Conservation (phyloP, 257 asterid species). For the Henckelia pumila region DNA sequence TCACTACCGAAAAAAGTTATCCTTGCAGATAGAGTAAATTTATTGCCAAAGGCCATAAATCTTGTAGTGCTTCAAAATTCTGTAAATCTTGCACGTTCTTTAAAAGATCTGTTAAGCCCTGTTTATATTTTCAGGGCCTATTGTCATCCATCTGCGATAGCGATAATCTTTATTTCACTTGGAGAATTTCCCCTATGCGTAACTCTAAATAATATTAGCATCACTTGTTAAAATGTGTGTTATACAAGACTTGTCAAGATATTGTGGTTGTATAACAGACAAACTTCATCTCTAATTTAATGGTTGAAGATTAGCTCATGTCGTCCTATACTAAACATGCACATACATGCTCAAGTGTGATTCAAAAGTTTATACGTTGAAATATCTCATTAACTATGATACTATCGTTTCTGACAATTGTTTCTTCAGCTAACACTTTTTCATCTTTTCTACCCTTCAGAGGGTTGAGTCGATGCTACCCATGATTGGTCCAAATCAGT, state of each 20-base stretch:
- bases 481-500: no score
- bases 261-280: no score
- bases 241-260: no score
- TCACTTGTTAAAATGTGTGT: background rate
- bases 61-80: no score
- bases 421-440: background rate
- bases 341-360: background rate
- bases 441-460: no score
- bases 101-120: background rate
- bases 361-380: slow-evolving; percentile 10
- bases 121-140: no score
- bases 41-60: no score
- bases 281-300: background rate
- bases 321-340: no score
- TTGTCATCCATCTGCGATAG: slow-evolving; percentile 8
- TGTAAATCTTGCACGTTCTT: background rate
- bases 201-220: background rate
- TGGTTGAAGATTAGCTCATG: background rate
- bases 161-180: background rate
- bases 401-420: background rate
- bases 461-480: no score
- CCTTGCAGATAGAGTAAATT: no score
- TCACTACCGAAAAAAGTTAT: no score
- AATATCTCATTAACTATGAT: background rate
- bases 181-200: background rate